These are phyloP conservation scores for Pontederia crassipes DNA, from an alignment of 176 grass and related monocot genomes.

Conservation along the genomic window DNA sequence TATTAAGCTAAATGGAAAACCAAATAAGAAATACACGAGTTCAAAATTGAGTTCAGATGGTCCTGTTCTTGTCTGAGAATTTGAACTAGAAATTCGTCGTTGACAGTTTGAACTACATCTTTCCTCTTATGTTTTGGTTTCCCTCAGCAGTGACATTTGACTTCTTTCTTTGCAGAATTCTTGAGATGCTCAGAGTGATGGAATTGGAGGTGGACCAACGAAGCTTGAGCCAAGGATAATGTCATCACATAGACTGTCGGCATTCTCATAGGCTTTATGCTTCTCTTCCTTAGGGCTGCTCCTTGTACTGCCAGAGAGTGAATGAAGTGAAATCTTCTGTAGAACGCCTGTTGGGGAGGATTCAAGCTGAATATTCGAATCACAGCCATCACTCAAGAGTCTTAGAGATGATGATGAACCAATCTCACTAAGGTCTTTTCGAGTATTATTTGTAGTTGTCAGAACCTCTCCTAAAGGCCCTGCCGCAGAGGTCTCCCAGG, in stretches of 20 bases:
- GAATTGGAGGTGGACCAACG: constrained; percentile 64
- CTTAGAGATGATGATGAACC: not conserved
- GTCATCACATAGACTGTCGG: constrained; percentile 32
- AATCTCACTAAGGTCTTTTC: not conserved
- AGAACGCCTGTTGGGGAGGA: constrained; percentile 41
- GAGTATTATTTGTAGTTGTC: constrained; percentile 3
- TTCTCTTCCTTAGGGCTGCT: constrained; percentile 78
- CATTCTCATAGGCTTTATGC: constrained; percentile 40
- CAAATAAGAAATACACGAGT: too few relatives aligned
- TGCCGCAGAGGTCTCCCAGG: constrained; percentile 22
- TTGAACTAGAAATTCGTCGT: too few relatives aligned
- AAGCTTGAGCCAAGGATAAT: constrained; percentile 48
- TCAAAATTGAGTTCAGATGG: too few relatives aligned
- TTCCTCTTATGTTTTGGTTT: too few relatives aligned
- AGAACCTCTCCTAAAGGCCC: constrained; percentile 26
- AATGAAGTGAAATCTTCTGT: constrained; percentile 68
- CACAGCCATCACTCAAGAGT: constrained; percentile 10
- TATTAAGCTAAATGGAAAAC: too few relatives aligned
- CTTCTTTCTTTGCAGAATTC: too few relatives aligned
- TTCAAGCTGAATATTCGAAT: not conserved
- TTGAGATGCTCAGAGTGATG: constrained; percentile 29
- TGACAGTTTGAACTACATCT: too few relatives aligned
- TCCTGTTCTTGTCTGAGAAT: too few relatives aligned
- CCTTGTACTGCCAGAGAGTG: constrained; percentile 69
- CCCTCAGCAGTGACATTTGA: too few relatives aligned